Evolutionary conservation across 2,329 filamentous ascomycete species (phyloP), one percentile per base, ranked within the genome.

Genomic region (Dactylonectria estremocensis): DNA sequence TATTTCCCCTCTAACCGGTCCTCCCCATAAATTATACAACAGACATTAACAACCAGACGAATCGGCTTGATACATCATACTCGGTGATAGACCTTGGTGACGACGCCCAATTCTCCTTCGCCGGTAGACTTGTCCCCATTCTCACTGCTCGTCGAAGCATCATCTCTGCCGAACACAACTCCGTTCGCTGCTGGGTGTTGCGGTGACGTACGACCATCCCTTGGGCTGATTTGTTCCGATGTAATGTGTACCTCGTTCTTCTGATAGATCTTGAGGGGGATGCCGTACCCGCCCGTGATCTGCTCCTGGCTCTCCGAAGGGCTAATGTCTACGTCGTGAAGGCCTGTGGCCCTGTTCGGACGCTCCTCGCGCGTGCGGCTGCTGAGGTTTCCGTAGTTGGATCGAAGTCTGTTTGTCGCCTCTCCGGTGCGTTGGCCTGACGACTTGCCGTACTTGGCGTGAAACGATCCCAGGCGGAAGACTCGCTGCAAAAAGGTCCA

Each of bases 401-500:
- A 76, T n/a, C 74, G 43, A 18, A 75, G 70, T 3, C 74, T 73
- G 0, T 66, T 70, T 3, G 72, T 66, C 3, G 66, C 64, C 43
- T 76, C 73, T 3, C 74, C 73, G 1, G 74, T 76, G 8, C 74
- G 74, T 1, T 70, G 74, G 4, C 59, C 66, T 0, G 74, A 75
- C 0, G 74, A 76, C 10, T 77, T 77, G 2, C 70, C 74, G 43
- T 77, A 71, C 31, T 69, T 77, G 20, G 74, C 69, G 6, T 70
- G 64, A 50, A 78, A 79, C 1, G 75, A 76, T 9, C 74, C 69
- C 6, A 79, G 69, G 8, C 77, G 71, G 72, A 84, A 82, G 33
- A 79, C 65, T 6, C 78, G 77, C 31, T 82, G 82, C n/a, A 83
- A 69, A 2, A 83, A 72, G 0, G 82, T 82, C 83, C 83, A 85